Conservation (phyloP, 2,329 filamentous ascomycete species). For the Pseudogymnoascus sp. region DNA sequence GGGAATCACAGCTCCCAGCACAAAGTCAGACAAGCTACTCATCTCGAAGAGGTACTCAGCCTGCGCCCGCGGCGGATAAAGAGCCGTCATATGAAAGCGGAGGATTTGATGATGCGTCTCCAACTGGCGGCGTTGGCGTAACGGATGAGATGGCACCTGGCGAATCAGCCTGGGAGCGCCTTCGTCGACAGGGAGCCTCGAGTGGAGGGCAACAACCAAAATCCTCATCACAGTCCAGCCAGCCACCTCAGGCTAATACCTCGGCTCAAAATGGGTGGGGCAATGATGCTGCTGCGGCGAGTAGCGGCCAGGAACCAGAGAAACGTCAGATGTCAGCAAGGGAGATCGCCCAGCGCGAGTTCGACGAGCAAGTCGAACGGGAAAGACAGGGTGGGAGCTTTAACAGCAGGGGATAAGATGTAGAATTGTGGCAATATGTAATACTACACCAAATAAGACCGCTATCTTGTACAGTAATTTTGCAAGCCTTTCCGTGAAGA, state of each 20-base stretch:
- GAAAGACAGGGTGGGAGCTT: constrained; percentile 27
- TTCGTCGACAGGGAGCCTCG: constrained; percentile 15
- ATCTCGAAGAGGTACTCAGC: neutral
- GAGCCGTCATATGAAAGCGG: neutral
- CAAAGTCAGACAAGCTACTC: neutral
- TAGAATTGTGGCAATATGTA: neutral
- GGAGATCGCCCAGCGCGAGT: constrained; percentile 25
- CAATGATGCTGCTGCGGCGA: neutral
- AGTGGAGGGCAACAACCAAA: neutral
- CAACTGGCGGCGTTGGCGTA: constrained; percentile 20
- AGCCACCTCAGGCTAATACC: neutral
- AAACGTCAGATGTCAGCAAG: neutral
- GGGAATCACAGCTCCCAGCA: neutral
- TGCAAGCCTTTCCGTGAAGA: neutral
- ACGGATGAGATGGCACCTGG: constrained; percentile 10
- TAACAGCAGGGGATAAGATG: constrained; percentile 17
- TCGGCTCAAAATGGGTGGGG: neutral
- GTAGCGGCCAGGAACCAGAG: neutral
- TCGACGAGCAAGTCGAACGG: constrained; percentile 27
- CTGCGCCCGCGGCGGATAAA: neutral
- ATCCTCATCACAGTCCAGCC: neutral
- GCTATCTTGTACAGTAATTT: neutral
- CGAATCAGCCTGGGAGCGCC: constrained; percentile 28
- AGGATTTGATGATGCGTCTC: constrained; percentile 24
- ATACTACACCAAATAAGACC: neutral